Conservation (phyloP, 2,329 filamentous ascomycete species). For the Arthrobotrys conoides region DNA sequence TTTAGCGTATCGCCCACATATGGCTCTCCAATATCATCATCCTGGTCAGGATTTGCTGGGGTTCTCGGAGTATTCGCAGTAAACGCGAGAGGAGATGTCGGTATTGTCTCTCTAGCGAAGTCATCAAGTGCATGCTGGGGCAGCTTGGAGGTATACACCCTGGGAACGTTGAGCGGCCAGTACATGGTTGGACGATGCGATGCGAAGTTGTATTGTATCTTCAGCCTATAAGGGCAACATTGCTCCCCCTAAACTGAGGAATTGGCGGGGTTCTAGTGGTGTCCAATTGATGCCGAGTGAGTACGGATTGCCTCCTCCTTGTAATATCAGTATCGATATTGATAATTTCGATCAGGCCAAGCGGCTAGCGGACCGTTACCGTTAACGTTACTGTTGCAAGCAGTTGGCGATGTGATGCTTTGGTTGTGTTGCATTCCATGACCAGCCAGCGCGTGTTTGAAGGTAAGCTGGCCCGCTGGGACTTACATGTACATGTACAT, state of each 20-base stretch:
- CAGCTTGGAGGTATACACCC: constrained; percentile 84
- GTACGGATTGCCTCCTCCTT: not conserved
- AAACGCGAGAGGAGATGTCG: constrained; percentile 67
- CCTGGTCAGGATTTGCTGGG: constrained; percentile 64
- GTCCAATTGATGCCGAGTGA: not conserved
- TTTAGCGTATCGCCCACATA: constrained; percentile 52
- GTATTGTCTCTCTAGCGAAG: constrained; percentile 75
- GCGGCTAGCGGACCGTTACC: too few species aligned
- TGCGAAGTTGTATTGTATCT: not conserved
- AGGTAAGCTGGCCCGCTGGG: not conserved
- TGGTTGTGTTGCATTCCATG: not conserved
- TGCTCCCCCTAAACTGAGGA: constrained; percentile 8
- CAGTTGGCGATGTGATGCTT: not conserved
- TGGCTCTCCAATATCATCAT: constrained; percentile 66
- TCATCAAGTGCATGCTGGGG: constrained; percentile 71
- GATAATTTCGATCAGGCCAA: not conserved
- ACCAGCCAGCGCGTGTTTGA: constrained; percentile 13
- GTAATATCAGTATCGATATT: not conserved
- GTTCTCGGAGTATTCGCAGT: constrained; percentile 62
- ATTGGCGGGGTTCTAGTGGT: not conserved
- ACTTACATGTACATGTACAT: too few species aligned
- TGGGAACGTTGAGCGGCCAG: constrained; percentile 88
- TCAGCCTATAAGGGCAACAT: constrained; percentile 43
- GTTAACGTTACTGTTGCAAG: too few species aligned
- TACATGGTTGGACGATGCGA: constrained; percentile 74